Evolutionary conservation across 345 rosid genomes (phyloP).

Genomic region (Eucalyptus pauciflora): DNA sequence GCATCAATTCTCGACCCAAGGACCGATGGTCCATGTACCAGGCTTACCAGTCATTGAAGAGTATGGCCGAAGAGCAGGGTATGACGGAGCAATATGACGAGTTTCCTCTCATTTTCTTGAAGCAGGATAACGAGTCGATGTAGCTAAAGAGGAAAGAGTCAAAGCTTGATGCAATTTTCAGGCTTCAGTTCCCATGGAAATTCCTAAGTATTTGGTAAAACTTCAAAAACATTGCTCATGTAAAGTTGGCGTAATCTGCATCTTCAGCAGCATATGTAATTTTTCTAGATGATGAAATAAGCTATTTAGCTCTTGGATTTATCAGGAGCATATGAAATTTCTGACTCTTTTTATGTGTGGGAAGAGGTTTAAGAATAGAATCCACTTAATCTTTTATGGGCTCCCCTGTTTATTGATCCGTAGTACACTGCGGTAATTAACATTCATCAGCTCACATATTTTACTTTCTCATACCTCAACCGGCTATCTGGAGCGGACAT

Average conservation of each 20-base stretch:
- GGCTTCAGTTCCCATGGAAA: background rate
- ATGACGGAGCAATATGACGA: constrained; percentile 48
- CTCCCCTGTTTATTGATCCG: background rate
- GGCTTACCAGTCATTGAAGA: constrained; percentile 54
- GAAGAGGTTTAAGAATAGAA: background rate
- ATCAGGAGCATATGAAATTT: background rate
- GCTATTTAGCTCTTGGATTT: background rate
- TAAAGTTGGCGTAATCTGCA: background rate
- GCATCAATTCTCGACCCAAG: constrained; percentile 55
- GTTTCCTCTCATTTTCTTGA: constrained; percentile 56
- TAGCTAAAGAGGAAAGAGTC: background rate
- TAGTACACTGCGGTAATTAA: background rate
- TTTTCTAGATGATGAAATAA: background rate
- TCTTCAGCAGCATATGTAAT: background rate
- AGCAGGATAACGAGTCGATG: constrained; percentile 24
- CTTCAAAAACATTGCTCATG: background rate
- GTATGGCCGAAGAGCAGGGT: constrained; percentile 37
- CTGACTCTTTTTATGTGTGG: background rate
- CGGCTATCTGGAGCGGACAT: background rate
- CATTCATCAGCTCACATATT: background rate
- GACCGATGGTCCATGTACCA: constrained; percentile 75
- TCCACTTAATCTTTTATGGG: background rate
- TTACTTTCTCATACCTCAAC: background rate
- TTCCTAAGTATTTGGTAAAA: background rate
- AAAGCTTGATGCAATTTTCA: background rate